Conservation (phyloP, 768 basidiomycete genomes). For the Hysterangium stoloniferum region DNA sequence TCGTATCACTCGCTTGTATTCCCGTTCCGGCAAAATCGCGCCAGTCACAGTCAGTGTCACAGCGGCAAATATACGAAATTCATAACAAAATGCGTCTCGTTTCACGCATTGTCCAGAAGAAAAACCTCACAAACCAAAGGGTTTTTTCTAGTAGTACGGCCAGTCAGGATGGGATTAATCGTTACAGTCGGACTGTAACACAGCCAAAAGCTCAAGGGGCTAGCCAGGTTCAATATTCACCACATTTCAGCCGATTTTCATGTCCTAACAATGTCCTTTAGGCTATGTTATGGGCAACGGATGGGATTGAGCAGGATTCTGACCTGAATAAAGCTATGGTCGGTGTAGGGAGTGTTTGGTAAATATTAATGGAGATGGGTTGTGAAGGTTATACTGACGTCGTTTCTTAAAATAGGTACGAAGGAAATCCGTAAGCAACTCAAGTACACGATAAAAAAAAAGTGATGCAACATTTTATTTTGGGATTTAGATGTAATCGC, state of each 20-base stretch:
- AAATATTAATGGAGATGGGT: slow-evolving; percentile 23
- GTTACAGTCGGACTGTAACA: slow-evolving; percentile 76
- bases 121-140: neutral
- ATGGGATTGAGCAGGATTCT: slow-evolving; percentile 68
- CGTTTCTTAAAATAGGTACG: slow-evolving; percentile 62
- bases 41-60: no score
- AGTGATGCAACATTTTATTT: neutral
- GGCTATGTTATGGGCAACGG: slow-evolving; percentile 99
- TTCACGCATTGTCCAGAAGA: neutral
- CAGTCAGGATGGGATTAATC: slow-evolving; percentile 33
- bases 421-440: slow-evolving; percentile 87
- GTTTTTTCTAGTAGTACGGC: neutral
- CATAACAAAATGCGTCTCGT: slow-evolving; percentile 2
- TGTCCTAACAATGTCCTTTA: slow-evolving; percentile 24
- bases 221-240: slow-evolving; percentile 55
- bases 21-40: no score
- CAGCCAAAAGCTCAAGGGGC: slow-evolving; percentile 93
- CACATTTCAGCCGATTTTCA: neutral
- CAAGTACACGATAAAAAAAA: neutral
- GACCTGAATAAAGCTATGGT: slow-evolving; percentile 98
- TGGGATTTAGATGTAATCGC: slow-evolving; percentile 72
- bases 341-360: slow-evolving; percentile 96
- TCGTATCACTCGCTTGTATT: no score
- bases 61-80: no score
- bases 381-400: neutral